Evolutionary conservation across 306 rosid species (phyloP).

Genomic region (Acacia melanoxylon): DNA sequence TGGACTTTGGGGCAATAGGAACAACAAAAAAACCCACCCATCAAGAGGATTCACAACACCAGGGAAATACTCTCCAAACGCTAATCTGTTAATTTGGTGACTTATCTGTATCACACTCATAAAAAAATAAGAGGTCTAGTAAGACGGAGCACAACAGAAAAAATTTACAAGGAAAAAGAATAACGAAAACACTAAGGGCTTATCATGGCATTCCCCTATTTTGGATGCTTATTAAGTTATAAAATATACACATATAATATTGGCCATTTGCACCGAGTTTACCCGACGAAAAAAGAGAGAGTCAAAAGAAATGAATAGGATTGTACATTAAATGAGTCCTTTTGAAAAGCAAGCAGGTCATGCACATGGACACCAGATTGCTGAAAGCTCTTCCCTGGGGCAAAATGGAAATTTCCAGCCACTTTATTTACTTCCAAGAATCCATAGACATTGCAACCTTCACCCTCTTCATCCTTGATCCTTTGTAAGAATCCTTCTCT

Average conservation of each 20-base stretch:
- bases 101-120: constrained; percentile 58
- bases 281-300: neutral
- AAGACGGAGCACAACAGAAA: constrained; percentile 24
- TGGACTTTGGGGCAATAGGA: constrained; percentile 25
- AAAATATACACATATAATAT: constrained; percentile 8
- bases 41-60: constrained; percentile 96
- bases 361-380: constrained; percentile 92
- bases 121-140: constrained; percentile 27
- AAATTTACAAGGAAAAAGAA: neutral
- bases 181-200: neutral
- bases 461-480: constrained; percentile 97
- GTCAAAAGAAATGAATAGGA: constrained; percentile 25
- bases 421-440: constrained; percentile 96
- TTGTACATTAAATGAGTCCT: constrained; percentile 93
- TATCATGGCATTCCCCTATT: neutral
- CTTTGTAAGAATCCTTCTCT: constrained; percentile 96
- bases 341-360: constrained; percentile 88
- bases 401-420: constrained; percentile 98
- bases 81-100: constrained; percentile 80
- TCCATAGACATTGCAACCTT: constrained; percentile 95
- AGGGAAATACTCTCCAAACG: constrained; percentile 89
- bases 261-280: neutral
- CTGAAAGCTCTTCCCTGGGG: constrained; percentile 98
- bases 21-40: constrained; percentile 48
- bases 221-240: neutral